Percentiles rank a stretch among this genome's conserved stretches.
Conservation (phyloP, 805 yeast species). For the Candida glaebosa region DNA sequence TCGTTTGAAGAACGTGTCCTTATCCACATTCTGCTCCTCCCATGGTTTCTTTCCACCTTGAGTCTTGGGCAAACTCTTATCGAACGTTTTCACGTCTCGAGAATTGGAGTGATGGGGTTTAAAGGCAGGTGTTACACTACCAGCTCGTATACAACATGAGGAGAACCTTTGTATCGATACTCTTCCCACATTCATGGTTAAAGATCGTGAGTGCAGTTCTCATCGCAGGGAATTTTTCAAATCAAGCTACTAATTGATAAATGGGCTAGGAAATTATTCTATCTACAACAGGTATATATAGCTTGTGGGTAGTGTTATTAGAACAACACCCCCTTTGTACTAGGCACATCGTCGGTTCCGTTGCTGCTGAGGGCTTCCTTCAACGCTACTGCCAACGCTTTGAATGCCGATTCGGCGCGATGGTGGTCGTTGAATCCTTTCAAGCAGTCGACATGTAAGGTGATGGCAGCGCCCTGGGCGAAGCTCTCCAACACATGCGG, state of each 20-base stretch:
- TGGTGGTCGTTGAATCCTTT: constrained; percentile 96
- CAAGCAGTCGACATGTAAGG: constrained; percentile 90
- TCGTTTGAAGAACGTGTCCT: constrained; percentile 36
- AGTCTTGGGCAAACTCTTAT: constrained; percentile 53
- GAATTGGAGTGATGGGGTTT: constrained; percentile 10
- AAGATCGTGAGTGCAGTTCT: not conserved
- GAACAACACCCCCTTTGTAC: constrained; percentile 92
- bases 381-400: constrained; percentile 91
- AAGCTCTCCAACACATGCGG: constrained; percentile 96
- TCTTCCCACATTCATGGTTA: not conserved
- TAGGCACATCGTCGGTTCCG: constrained; percentile 89
- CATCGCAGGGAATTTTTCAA: constrained; percentile 3
- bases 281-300: not conserved
- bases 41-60: constrained; percentile 36
- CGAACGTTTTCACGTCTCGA: constrained; percentile 39
- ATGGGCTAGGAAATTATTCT: not conserved
- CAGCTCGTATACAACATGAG: not conserved
- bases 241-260: not conserved
- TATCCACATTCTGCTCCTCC: constrained; percentile 33
- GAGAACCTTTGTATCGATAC: not conserved
- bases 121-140: constrained; percentile 2
- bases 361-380: constrained; percentile 79
- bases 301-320: no score
- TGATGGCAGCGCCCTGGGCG: constrained; percentile 87
- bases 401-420: constrained; percentile 93